These are phyloP conservation scores for Wickerhamomyces kurtzmanii DNA, from an alignment of 805 yeast species.

Conservation along the genomic window DNA sequence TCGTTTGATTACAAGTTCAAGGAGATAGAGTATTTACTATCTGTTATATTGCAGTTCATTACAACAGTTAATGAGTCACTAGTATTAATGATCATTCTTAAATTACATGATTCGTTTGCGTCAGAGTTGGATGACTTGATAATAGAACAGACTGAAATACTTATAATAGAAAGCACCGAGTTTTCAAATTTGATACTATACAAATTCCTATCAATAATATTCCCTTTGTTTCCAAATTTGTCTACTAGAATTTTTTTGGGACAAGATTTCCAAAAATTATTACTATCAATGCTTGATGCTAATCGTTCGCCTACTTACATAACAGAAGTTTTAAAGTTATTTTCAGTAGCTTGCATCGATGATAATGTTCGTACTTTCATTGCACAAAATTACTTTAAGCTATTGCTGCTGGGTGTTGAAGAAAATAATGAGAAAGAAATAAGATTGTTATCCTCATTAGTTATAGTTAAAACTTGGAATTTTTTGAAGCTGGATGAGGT, in stretches of 20 bases:
- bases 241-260: slow-evolving; percentile 13
- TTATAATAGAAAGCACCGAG: slow-evolving; percentile 13
- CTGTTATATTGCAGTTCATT: slow-evolving; percentile 7
- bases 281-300: slow-evolving; percentile 8
- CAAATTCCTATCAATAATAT: slow-evolving; percentile 7
- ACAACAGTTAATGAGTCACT: slow-evolving; percentile 3
- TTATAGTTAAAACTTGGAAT: slow-evolving; percentile 50
- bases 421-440: slow-evolving; percentile 11
- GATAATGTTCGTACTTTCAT: slow-evolving; percentile 39
- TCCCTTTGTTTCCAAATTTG: slow-evolving; percentile 5
- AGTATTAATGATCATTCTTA: slow-evolving; percentile 6
- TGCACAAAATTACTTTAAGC: slow-evolving; percentile 29
- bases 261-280: slow-evolving; percentile 15
- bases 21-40: slow-evolving; percentile 6
- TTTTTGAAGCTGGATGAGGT: slow-evolving; percentile 28
- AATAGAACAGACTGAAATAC: slow-evolving; percentile 10
- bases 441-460: slow-evolving; percentile 29
- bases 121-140: slow-evolving; percentile 5
- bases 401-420: slow-evolving; percentile 26
- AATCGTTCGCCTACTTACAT: slow-evolving; percentile 7
- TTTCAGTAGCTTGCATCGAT: slow-evolving; percentile 39
- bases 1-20: slow-evolving; percentile 13
- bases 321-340: slow-evolving; percentile 19
- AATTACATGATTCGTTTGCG: slow-evolving; percentile 4
- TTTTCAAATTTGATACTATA: slow-evolving; percentile 15